These are phyloP conservation scores for Kregervanrija fluxuum DNA, from an alignment of 805 yeast species.

Conservation along the genomic window DNA sequence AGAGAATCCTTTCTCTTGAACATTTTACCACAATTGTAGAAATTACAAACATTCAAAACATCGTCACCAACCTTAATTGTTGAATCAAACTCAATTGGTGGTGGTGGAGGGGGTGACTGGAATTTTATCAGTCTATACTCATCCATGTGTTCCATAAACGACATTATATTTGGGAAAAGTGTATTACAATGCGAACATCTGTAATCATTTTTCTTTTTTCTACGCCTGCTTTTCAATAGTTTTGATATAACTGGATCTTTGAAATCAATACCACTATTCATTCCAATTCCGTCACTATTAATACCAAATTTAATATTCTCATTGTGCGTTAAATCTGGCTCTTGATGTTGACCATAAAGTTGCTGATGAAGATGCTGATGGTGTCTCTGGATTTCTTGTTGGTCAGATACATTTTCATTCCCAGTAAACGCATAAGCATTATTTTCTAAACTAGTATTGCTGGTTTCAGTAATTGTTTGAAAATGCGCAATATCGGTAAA, in stretches of 20 bases:
- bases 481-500: too few relatives aligned
- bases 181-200: conserved; percentile 1
- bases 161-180: not conserved
- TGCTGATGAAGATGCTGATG: too few relatives aligned
- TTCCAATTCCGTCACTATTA: too few relatives aligned
- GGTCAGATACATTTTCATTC: too few relatives aligned
- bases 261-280: conserved; percentile 4
- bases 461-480: too few relatives aligned
- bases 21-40: conserved; percentile 34
- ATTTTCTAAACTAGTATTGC: too few relatives aligned
- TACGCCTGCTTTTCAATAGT: not conserved
- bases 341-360: too few relatives aligned
- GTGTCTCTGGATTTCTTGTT: too few relatives aligned
- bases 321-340: too few relatives aligned
- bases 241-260: conserved; percentile 2
- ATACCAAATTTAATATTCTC: too few relatives aligned
- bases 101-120: not conserved
- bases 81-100: too few relatives aligned
- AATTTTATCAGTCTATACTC: not conserved
- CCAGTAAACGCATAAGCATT: too few relatives aligned
- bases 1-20: conserved; percentile 50
- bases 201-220: conserved; percentile 2
- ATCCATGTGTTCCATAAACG: conserved; percentile 2
- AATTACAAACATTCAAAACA: conserved; percentile 13
- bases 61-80: not conserved